These are phyloP conservation scores for Ammopiptanthus mongolicus DNA, from an alignment of 306 rosid species.

Conservation along the genomic window DNA sequence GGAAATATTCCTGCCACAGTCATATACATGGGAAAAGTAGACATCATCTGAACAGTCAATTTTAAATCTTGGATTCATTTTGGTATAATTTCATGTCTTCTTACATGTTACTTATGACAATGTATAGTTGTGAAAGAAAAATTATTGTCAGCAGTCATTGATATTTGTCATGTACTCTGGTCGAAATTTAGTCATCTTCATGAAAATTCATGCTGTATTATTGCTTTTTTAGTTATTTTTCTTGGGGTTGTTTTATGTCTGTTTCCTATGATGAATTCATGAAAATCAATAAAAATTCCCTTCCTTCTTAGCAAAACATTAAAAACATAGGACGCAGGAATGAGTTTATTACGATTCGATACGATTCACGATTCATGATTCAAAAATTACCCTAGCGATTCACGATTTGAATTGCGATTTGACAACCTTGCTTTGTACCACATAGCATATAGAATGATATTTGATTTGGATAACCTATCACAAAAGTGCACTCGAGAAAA, in stretches of 20 bases:
- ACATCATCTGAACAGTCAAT: neutral
- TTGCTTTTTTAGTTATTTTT: neutral
- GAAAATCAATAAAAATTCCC: neutral
- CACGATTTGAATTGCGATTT: too few relatives aligned
- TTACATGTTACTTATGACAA: neutral
- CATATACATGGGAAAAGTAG: neutral
- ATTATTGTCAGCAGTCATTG: neutral
- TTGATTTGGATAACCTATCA: neutral
- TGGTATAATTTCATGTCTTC: neutral
- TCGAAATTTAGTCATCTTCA: neutral
- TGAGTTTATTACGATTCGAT: neutral
- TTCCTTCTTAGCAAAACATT: neutral
- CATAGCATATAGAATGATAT: neutral
- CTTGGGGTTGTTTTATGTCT: neutral
- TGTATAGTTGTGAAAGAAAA: neutral
- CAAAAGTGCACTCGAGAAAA: neutral
- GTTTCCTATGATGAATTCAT: neutral
- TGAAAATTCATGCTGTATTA: neutral
- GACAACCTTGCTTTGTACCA: neutral
- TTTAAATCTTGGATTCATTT: neutral
- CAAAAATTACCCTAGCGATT: too few relatives aligned
- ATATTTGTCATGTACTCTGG: neutral
- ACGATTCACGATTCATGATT: too few relatives aligned
- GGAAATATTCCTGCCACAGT: neutral
- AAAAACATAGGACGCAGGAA: neutral